Base-by-base conservation (phyloP, 306 rosid species). In the Vigna reflexopilosa region DNA sequence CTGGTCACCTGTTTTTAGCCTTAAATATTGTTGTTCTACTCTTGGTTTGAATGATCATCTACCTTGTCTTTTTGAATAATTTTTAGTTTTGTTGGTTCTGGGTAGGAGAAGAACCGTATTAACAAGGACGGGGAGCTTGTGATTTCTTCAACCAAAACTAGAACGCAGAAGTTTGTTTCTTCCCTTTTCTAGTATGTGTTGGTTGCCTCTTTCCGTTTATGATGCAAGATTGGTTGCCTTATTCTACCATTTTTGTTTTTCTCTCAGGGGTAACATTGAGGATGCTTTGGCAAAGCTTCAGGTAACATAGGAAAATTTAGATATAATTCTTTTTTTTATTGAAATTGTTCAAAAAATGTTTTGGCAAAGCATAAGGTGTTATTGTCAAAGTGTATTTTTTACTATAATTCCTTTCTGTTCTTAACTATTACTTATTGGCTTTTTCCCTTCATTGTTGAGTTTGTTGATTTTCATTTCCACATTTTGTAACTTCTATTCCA, bases 111-210 rank as follows among this genome's bases (percentile, higher is more conserved):
- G 83, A 94, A 94, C 76, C 95, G 97, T 16, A 90, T 94, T 63
- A 90, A 92, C 87, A 90, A 88, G 86, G 98, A 94, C 62, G 97
- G 97, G 72, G 98, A 94, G 74, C 98, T 92, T 54, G 98, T 94
- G 83, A 89, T 94, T 77, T 90, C 98, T 63, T 94, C 97, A 50
- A 94, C 98, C 30, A 94, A 83, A 86, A 94, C 98, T 69, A 88
- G 97, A 82, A 94, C 98, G 1, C 97, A 90, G 73, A 92, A 92
- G 98, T 94, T 72, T 70, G 79, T 69, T 64, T 87, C 89, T 71
- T 38, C 69, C 75, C 82, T 83, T 72, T 70, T 45, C 32, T 72
- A 47, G 12, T 54, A 74, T 61, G 66, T 32, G 54, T 81, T 26
- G 28, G 28, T 30, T 76, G 34, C 17, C 24, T 36, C 14, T 30